Percentiles rank a stretch among this genome's conserved stretches.
Evolutionary conservation across 768 basidiomycete species (phyloP).

Genomic region (Dioszegia hungarica): DNA sequence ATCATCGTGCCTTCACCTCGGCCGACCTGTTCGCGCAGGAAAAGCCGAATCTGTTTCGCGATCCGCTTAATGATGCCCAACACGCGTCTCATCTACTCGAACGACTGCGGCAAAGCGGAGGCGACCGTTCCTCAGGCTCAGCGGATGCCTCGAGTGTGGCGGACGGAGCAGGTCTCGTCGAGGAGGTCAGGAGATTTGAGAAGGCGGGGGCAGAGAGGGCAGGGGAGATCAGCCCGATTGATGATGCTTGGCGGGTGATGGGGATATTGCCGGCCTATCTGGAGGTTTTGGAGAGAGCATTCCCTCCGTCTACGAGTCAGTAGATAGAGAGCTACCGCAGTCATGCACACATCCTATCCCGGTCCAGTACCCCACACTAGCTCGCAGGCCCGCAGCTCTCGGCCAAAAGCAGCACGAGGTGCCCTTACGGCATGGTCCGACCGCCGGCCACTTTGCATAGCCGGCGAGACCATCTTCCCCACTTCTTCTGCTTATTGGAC

Average conservation of each 20-base stretch:
- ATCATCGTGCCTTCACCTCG: conserved; percentile 1
- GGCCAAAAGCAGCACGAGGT: too few relatives aligned
- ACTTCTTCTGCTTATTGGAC: too few relatives aligned
- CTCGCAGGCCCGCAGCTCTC: too few relatives aligned
- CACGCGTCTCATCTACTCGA: conserved; percentile 11
- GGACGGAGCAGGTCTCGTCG: background rate
- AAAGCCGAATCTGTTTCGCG: conserved; percentile 42
- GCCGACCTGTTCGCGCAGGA: conserved; percentile 43
- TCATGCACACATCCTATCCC: too few relatives aligned
- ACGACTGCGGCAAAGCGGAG: background rate
- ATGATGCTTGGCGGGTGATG: background rate
- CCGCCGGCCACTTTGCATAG: conserved; percentile 4
- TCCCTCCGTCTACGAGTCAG: too few relatives aligned
- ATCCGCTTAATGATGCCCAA: conserved; percentile 26
- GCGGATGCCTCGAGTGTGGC: too few relatives aligned
- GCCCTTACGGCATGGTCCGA: background rate
- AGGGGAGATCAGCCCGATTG: conserved; percentile 6
- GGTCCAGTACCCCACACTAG: too few relatives aligned
- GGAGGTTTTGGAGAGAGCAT: background rate
- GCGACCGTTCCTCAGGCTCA: background rate
- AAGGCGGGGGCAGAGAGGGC: background rate
- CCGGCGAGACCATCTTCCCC: background rate
- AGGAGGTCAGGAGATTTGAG: background rate
- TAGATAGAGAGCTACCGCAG: too few relatives aligned
- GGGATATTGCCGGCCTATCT: background rate